Conservation (phyloP, 495 filamentous ascomycete species). For the Chaetomidium leptoderma region DNA sequence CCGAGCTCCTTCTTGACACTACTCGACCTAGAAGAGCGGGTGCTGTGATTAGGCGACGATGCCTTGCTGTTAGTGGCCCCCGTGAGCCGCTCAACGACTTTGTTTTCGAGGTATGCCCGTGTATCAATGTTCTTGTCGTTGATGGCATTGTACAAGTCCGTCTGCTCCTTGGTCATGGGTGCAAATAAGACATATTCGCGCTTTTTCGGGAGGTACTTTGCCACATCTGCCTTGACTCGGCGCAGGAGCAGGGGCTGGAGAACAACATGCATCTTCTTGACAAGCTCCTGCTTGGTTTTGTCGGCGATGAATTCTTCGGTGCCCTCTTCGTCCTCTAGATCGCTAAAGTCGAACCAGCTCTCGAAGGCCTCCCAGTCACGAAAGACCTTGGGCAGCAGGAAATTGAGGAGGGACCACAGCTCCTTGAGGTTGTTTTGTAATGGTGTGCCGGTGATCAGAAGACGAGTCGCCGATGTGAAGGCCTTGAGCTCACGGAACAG, state of each 20-base stretch:
- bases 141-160: slow-evolving; percentile 85
- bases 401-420: slow-evolving; percentile 92
- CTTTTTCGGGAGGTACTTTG: slow-evolving; percentile 85
- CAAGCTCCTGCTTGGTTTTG: slow-evolving; percentile 74
- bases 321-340: slow-evolving; percentile 67
- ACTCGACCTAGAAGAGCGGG: slow-evolving; percentile 37
- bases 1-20: slow-evolving; percentile 29
- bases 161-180: slow-evolving; percentile 79
- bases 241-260: slow-evolving; percentile 87
- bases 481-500: slow-evolving; percentile 81
- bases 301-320: slow-evolving; percentile 69
- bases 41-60: slow-evolving; percentile 33
- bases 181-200: slow-evolving; percentile 93
- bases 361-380: slow-evolving; percentile 85
- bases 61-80: slow-evolving; percentile 36
- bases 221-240: slow-evolving; percentile 88
- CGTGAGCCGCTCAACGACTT: slow-evolving; percentile 68
- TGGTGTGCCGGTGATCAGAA: slow-evolving; percentile 92
- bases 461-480: slow-evolving; percentile 81
- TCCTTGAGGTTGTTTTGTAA: slow-evolving; percentile 95
- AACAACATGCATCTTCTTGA: slow-evolving; percentile 86
- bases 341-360: slow-evolving; percentile 93
- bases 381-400: slow-evolving; percentile 88
- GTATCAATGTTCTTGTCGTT: slow-evolving; percentile 66
- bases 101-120: slow-evolving; percentile 75